Base-by-base conservation (phyloP, 306 rosid genomes). In the Vicia villosa region DNA sequence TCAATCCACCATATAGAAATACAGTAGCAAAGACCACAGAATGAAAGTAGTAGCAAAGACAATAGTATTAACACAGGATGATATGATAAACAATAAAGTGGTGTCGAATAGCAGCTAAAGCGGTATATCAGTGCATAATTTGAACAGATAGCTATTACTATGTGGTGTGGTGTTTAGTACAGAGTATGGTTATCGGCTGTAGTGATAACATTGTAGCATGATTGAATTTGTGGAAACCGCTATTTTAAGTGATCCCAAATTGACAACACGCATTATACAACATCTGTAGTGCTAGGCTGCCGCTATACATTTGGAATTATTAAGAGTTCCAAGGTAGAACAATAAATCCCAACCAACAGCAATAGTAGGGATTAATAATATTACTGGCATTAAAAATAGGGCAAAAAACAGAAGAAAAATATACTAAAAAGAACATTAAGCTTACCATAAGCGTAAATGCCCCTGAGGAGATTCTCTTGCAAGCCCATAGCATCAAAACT, bases 391-490 rank as follows among this genome's bases (percentile, higher is more conserved):
- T 40, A 20, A 41, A 19, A 16, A 37, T 6, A 16, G 8, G 58
- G 38, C 40, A 20, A 21, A 15, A 4, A 4, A 5, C 22, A 13
- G 0, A 43, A 9, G 8, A 21, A 66, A 62, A 21, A 10, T 5
- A 10, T 2, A 4, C 1, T 0, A 63, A 19, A 45, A 56, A 46
- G 38, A 43, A 17, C 7, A 59, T 5, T 10, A 45, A 69, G 60
- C 15, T 16, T 76, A 87, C 93, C 93, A 14, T 85, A 89, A 7
- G 93, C 93, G 16, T 89, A 89, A 72, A 87, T 89, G 34, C 96
- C 92, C 62, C 96, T 85, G 22, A 87, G 87, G 50, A 89, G 87
- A 77, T 89, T 89, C 83, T 89, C 96, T 68, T 81, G 87, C 83
- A 87, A 77, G 13, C 96, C 91, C 91, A 87, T 89, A 7, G 82